Conservation (phyloP, 306 rosid genomes). For the Sicyos edulis region DNA sequence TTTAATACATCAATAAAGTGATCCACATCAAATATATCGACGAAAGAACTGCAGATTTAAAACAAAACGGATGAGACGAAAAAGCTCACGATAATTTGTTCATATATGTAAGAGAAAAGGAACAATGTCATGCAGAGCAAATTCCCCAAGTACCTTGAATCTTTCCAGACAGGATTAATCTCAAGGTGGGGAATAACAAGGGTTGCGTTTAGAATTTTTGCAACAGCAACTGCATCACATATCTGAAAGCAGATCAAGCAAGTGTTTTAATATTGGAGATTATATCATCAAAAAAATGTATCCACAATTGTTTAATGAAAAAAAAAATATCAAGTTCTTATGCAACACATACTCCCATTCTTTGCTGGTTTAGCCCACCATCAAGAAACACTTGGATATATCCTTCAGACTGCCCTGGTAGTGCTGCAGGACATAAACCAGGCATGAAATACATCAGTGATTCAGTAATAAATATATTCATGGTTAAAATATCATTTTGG, state of each 20-base stretch:
- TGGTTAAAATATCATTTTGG: background rate
- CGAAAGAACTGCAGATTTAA: constrained; percentile 61
- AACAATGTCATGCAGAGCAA: constrained; percentile 9
- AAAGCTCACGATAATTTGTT: constrained; percentile 16
- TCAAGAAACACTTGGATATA: constrained; percentile 90
- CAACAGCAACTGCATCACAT: constrained; percentile 97
- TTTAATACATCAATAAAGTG: constrained; percentile 86
- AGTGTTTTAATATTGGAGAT: background rate
- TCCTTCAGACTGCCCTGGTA: constrained; percentile 72
- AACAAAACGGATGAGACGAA: constrained; percentile 16
- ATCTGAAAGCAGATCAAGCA: constrained; percentile 39
- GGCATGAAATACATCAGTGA: constrained; percentile 3
- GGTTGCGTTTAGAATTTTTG: constrained; percentile 87
- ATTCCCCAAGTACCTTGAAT: constrained; percentile 55
- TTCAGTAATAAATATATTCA: background rate
- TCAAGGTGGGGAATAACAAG: constrained; percentile 94
- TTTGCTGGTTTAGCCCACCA: constrained; percentile 98
- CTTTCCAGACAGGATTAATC: constrained; percentile 90
- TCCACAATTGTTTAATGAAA: background rate
- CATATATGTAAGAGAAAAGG: background rate
- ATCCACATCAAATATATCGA: constrained; percentile 93
- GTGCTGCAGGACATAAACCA: constrained; percentile 43
- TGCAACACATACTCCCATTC: constrained; percentile 81
- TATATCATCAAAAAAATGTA: background rate
- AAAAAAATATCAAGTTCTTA: background rate